Evolutionary conservation across 345 rosid species (phyloP).

Genomic region (Arabidopsis arenosa): DNA sequence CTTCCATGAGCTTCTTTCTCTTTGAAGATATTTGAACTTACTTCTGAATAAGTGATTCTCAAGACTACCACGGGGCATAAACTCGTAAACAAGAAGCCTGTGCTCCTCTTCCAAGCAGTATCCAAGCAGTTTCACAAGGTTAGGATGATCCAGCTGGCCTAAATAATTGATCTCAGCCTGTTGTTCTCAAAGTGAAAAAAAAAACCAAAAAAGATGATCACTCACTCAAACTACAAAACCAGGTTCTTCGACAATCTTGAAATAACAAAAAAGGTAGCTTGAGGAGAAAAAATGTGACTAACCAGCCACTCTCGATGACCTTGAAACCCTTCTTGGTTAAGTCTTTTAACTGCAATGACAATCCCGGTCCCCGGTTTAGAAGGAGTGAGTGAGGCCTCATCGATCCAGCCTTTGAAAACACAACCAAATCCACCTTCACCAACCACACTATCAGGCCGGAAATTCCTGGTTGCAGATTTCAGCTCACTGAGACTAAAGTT

Average conservation of each 20-base stretch:
- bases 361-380: constrained; percentile 82
- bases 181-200: background rate
- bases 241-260: background rate
- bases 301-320: constrained; percentile 99
- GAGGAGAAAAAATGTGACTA: constrained; percentile 42
- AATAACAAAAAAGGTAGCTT: background rate
- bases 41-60: constrained; percentile 83
- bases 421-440: constrained; percentile 99
- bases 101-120: constrained; percentile 97
- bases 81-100: constrained; percentile 88
- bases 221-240: background rate
- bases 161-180: constrained; percentile 92
- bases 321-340: constrained; percentile 84
- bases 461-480: constrained; percentile 76
- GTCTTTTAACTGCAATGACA: constrained; percentile 89
- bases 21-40: constrained; percentile 24
- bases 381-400: constrained; percentile 69
- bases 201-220: constrained; percentile 3
- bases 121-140: constrained; percentile 91
- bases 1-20: background rate
- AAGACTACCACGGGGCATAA: constrained; percentile 95
- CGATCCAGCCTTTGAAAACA: constrained; percentile 97
- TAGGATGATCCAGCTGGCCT: constrained; percentile 86
- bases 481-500: constrained; percentile 69
- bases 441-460: constrained; percentile 85